Evolutionary conservation across 1,284 basidiomycete genomes (phyloP).

Genomic region (Puccinia horiana): DNA sequence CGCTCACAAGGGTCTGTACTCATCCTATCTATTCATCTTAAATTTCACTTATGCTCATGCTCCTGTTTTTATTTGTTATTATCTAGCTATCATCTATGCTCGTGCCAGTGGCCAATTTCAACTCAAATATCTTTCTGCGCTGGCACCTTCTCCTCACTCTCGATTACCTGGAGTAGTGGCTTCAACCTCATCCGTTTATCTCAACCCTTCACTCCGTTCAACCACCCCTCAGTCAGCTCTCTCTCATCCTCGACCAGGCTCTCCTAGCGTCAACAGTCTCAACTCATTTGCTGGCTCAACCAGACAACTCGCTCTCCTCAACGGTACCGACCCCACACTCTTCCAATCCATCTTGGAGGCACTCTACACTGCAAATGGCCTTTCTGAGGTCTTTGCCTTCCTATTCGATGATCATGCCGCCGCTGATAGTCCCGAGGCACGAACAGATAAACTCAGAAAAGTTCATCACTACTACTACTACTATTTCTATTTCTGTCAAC

Average conservation of each 20-base stretch:
- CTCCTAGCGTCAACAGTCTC: conserved; percentile 31
- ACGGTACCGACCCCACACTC: conserved; percentile 47
- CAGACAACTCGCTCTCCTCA: conserved; percentile 44
- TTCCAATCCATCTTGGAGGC: conserved; percentile 67
- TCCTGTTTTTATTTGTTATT: neutral
- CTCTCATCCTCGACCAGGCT: conserved; percentile 20
- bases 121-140: conserved; percentile 47
- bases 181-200: conserved; percentile 29
- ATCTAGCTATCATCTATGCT: conserved; percentile 47
- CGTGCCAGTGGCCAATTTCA: conserved; percentile 47
- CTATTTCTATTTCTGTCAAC: neutral
- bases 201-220: conserved; percentile 33
- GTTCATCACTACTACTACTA: neutral
- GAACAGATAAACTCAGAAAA: conserved; percentile 43
- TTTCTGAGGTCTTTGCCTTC: conserved; percentile 84
- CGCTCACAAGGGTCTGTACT: conserved; percentile 79
- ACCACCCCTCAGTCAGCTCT: conserved; percentile 37
- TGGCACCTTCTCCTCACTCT: conserved; percentile 42
- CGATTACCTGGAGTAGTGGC: conserved; percentile 29
- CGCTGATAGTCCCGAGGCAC: conserved; percentile 44
- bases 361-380: conserved; percentile 77
- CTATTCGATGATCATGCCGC: conserved; percentile 65
- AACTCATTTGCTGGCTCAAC: conserved; percentile 50
- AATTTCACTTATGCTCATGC: neutral
- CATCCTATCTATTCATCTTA: neutral